Conservation (phyloP, 192 early-diverging fungal genomes). For the Thamnidium elegans region DNA sequence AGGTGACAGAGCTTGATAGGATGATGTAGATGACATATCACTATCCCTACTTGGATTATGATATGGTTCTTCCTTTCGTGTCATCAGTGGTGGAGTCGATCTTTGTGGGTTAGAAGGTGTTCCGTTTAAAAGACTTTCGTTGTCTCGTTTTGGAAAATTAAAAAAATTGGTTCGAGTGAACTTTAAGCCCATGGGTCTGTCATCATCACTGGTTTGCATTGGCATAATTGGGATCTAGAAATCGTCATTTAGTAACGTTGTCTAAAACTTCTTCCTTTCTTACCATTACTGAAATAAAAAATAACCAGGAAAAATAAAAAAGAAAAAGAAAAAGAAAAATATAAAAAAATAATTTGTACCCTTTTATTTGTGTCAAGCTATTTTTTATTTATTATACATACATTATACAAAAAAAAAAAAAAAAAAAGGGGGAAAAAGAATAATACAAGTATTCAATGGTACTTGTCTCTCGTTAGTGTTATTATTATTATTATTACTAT, state of each 20-base stretch:
- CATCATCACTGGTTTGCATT: conserved; percentile 12
- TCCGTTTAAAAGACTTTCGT: background rate
- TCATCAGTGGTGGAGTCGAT: background rate
- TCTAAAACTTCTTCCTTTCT: background rate
- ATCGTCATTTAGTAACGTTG: background rate
- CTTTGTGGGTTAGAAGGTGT: background rate
- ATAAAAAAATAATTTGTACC: no score
- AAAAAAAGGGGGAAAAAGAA: no score
- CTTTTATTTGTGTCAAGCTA: no score
- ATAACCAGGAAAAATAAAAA: no score
- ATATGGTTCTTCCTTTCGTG: background rate
- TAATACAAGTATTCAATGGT: no score
- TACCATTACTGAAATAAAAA: background rate
- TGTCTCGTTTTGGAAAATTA: background rate
- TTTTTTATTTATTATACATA: no score
- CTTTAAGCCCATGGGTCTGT: conserved; percentile 14
- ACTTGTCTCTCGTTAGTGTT: no score
- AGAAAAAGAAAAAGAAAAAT: no score
- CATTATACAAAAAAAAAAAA: no score
- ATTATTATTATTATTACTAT: no score
- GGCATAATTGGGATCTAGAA: conserved; percentile 16
- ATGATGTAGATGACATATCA: background rate
- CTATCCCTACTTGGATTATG: background rate
- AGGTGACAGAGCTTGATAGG: background rate
- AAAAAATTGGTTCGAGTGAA: conserved; percentile 18